Percentiles rank a stretch among this genome's conserved stretches.
These are phyloP conservation scores for Bryopsis sp. DNA, from an alignment of 139 green algal genomes.

Conservation along the genomic window DNA sequence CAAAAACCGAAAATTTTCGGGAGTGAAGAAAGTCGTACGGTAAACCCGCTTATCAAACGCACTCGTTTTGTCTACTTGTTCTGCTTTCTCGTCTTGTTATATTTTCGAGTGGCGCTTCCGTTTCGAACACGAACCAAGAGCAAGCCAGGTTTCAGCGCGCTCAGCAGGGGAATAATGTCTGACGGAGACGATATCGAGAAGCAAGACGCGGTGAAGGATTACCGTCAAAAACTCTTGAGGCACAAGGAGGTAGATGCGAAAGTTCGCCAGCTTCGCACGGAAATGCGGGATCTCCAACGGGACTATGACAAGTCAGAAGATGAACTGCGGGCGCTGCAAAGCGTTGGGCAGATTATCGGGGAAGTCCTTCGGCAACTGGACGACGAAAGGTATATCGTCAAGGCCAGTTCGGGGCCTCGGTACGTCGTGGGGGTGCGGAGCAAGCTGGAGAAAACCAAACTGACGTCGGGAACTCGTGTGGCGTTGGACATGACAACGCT, in stretches of 20 bases:
- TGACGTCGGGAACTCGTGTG: slow-evolving; percentile 85
- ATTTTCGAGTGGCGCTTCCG: too few species aligned
- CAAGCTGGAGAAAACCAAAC: slow-evolving; percentile 94
- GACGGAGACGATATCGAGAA: slow-evolving; percentile 37
- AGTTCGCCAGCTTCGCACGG: slow-evolving; percentile 60
- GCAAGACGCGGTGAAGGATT: slow-evolving; percentile 62
- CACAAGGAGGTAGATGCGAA: slow-evolving; percentile 83
- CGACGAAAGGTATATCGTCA: slow-evolving; percentile 97
- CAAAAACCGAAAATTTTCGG: too few species aligned
- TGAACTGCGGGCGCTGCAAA: slow-evolving; percentile 96
- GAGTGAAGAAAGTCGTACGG: too few species aligned
- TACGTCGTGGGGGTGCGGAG: slow-evolving; percentile 95
- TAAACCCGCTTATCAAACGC: too few species aligned
- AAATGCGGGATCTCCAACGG: slow-evolving; percentile 74
- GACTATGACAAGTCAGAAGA: slow-evolving; percentile 99
- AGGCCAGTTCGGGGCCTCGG: slow-evolving; percentile 91
- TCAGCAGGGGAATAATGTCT: too few species aligned
- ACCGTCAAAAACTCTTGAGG: slow-evolving; percentile 72
- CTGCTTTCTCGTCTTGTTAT: too few species aligned
- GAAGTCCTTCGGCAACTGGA: slow-evolving; percentile 97
- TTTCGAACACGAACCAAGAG: too few species aligned
- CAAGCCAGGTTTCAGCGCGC: too few species aligned
- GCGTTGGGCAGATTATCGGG: slow-evolving; percentile 98
- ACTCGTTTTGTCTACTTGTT: too few species aligned
- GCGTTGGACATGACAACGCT: slow-evolving; percentile 98